Conservation (phyloP, 2,329 filamentous ascomycete genomes). For the Sphaerulina populicola region DNA sequence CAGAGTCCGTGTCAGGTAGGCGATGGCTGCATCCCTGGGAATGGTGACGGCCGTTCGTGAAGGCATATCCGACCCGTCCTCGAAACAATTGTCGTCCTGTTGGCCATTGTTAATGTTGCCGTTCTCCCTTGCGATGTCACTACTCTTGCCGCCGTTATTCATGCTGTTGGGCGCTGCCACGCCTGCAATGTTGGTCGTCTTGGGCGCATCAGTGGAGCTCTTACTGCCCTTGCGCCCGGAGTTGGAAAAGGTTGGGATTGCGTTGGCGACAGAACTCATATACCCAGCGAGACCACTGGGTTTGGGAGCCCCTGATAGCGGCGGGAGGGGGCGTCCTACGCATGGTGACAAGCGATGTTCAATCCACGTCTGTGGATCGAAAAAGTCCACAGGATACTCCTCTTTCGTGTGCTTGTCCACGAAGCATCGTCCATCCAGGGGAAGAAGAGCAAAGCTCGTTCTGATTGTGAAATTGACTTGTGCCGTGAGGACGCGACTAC, state of each 20-base stretch:
- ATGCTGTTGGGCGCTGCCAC: slow-evolving; percentile 24
- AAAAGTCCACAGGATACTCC: slow-evolving; percentile 76
- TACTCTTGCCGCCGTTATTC: slow-evolving; percentile 19
- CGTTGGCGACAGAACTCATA: slow-evolving; percentile 42
- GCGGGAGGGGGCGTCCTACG: slow-evolving; percentile 58
- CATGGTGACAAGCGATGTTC: slow-evolving; percentile 71
- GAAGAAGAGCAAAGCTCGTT: slow-evolving; percentile 75
- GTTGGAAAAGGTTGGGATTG: slow-evolving; percentile 31
- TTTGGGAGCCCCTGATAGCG: slow-evolving; percentile 35
- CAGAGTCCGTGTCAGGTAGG: slow-evolving; percentile 69
- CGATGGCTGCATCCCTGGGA: slow-evolving; percentile 46
- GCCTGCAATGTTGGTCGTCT: slow-evolving; percentile 20
- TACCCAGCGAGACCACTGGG: slow-evolving; percentile 38
- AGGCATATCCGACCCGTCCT: slow-evolving; percentile 13
- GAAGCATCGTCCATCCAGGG: slow-evolving; percentile 80
- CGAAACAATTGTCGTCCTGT: slow-evolving; percentile 10
- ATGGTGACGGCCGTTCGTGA: slow-evolving; percentile 44
- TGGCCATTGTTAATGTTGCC: slow-evolving; percentile 28
- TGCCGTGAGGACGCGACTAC: slow-evolving; percentile 79
- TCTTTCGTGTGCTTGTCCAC: slow-evolving; percentile 73
- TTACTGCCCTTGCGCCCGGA: slow-evolving; percentile 25
- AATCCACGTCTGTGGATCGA: slow-evolving; percentile 69
- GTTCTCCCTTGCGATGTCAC: slow-evolving; percentile 37
- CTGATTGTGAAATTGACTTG: slow-evolving; percentile 89
- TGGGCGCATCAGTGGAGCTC: slow-evolving; percentile 10